Evolutionary conservation across 805 yeast genomes (phyloP), one percentile per base, ranked within the genome.

Genomic region (Schizosaccharomyces osmophilus): DNA sequence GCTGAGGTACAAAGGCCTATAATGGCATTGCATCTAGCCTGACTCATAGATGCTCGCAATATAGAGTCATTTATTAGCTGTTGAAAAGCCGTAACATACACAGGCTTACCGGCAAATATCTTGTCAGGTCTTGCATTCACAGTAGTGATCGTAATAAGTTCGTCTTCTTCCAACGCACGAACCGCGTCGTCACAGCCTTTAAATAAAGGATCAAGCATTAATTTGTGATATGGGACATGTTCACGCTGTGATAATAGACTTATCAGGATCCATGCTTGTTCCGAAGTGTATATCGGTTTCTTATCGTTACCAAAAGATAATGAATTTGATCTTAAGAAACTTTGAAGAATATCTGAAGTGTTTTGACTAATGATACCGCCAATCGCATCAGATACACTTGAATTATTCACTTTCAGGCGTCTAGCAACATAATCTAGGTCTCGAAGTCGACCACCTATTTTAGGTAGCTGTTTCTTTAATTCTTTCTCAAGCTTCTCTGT

Each of bases 401-500:
- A 69, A 69, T 93, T 98, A 5, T 98, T 98, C 0, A 90, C 81
- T 66, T 82, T 82, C 19, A 93, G 79, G 61, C 97, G 83, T 69
- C 97, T 79, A 1, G 84, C 84, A 72, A 87, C 88, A 36, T 90
- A 83, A 71, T 93, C 96, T 61, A 93, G 75, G 70, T 93, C 98
- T 57, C 88, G 76, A 89, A 90, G 85, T 64, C 98, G 81, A 51
- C 98, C 98, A 24, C 98, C 98, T 32, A 93, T 29, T 13, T 29
- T 51, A 17, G 57, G 57, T 24, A 51, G 32, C 6, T 24, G 57
- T 17, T 24, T 17, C 36, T 29, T 17, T 4, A 51, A 15, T 6
- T 29, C 36, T 51, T 51, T 51, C 39, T 29, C 36, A 6, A 51
- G 19, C 36, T 24, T 29, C 24, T 51, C 36, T 22, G 57, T 51